Evolutionary conservation across 2,329 filamentous ascomycete genomes (phyloP).

Genomic region (Cladobotryum mycophilum): DNA sequence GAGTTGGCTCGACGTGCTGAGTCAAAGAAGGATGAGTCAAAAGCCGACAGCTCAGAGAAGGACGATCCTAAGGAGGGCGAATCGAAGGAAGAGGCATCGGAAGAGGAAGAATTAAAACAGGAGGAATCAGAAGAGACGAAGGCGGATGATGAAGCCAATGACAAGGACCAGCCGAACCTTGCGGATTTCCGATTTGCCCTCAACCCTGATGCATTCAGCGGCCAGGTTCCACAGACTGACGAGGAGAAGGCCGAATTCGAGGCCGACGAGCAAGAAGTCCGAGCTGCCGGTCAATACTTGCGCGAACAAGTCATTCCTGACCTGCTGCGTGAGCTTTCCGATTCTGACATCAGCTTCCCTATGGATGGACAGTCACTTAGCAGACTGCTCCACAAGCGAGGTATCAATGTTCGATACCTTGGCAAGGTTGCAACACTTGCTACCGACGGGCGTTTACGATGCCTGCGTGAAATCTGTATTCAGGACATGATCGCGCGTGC

Average conservation of each 20-base stretch:
- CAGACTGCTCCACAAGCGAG: slow-evolving; percentile 86
- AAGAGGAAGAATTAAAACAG: slow-evolving; percentile 14
- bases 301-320: slow-evolving; percentile 74
- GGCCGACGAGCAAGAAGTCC: slow-evolving; percentile 82
- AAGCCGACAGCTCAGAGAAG: slow-evolving; percentile 30
- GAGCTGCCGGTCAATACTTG: slow-evolving; percentile 74
- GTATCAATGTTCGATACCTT: slow-evolving; percentile 95
- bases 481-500: slow-evolving; percentile 94
- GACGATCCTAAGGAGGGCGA: slow-evolving; percentile 30
- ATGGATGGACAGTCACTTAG: slow-evolving; percentile 96
- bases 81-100: slow-evolving; percentile 24
- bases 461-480: slow-evolving; percentile 67
- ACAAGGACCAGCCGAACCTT: slow-evolving; percentile 65
- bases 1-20: slow-evolving; percentile 61
- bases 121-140: slow-evolving; percentile 12
- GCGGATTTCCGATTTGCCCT: slow-evolving; percentile 81
- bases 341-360: slow-evolving; percentile 92
- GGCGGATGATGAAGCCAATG: slow-evolving; percentile 2
- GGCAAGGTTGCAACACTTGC: slow-evolving; percentile 71
- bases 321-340: slow-evolving; percentile 77
- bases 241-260: slow-evolving; percentile 80
- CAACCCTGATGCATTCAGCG: slow-evolving; percentile 94
- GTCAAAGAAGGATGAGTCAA: slow-evolving; percentile 25
- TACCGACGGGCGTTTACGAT: slow-evolving; percentile 65
- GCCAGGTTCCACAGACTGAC: slow-evolving; percentile 81